These are phyloP conservation scores for Suaeda aralocaspica DNA, from an alignment of 148 eudicot species.

Conservation along the genomic window DNA sequence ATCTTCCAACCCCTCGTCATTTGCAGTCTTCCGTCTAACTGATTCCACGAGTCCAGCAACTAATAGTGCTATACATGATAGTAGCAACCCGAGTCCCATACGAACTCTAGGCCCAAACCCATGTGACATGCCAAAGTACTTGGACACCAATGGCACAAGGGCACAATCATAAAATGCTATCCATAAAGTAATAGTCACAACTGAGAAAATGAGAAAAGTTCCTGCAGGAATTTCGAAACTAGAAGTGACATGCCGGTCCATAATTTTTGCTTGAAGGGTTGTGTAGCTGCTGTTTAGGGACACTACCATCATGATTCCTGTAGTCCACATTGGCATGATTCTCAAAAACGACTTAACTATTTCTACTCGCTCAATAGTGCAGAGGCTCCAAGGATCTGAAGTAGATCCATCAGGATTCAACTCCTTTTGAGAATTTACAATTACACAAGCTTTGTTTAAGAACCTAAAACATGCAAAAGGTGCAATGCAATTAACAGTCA, in stretches of 20 bases:
- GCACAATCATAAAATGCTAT: constrained; percentile 36
- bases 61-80: constrained; percentile 23
- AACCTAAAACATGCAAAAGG: constrained; percentile 19
- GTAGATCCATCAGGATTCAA: constrained; percentile 18
- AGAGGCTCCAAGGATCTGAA: constrained; percentile 18
- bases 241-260: constrained; percentile 22
- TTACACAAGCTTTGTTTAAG: constrained; percentile 28
- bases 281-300: constrained; percentile 13
- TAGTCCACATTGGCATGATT: constrained; percentile 21
- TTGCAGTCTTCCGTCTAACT: constrained; percentile 14
- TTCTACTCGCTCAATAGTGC: constrained; percentile 25
- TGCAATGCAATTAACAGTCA: background rate
- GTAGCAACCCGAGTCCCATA: constrained; percentile 17
- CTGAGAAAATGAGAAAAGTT: constrained; percentile 20
- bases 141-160: constrained; percentile 21
- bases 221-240: constrained; percentile 34
- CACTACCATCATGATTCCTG: constrained; percentile 24
- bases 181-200: constrained; percentile 29
- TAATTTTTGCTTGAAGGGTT: constrained; percentile 27
- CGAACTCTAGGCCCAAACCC: constrained; percentile 20
- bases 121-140: constrained; percentile 29
- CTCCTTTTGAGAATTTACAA: constrained; percentile 14
- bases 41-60: constrained; percentile 29
- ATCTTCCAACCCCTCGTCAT: constrained; percentile 22
- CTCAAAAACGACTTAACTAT: constrained; percentile 15